phyloP scores from a whole-genome alignment of 805 yeast genomes.

The Yamadazyma sp. region DNA sequence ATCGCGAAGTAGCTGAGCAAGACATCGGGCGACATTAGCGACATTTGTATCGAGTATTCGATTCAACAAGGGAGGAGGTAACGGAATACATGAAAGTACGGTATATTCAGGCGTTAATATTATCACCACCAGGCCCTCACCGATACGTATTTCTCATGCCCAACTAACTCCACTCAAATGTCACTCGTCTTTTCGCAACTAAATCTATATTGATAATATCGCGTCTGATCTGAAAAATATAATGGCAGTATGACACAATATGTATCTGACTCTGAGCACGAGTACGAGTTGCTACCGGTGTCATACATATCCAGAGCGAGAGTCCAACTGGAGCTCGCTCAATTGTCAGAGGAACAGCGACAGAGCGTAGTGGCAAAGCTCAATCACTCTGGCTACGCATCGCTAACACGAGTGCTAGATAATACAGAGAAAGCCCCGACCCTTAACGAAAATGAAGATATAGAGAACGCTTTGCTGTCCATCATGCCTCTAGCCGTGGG shows the following conservation, averaged over 20 bases:
- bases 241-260: slow-evolving; percentile 13
- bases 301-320: slow-evolving; percentile 9
- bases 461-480: slow-evolving; percentile 13
- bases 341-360: background rate
- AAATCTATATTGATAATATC: background rate
- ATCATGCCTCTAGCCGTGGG: slow-evolving; percentile 10
- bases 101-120: too few relatives aligned
- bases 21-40: too few relatives aligned
- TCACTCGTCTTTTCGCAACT: slow-evolving; percentile 3
- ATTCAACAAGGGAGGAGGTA: too few relatives aligned
- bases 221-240: slow-evolving; percentile 6
- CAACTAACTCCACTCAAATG: background rate
- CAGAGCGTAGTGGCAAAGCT: background rate
- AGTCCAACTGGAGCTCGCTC: slow-evolving; percentile 3
- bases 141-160: too few relatives aligned
- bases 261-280: slow-evolving; percentile 33
- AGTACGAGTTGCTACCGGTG: slow-evolving; percentile 15
- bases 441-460: slow-evolving; percentile 8
- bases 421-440: background rate
- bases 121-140: too few relatives aligned
- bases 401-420: background rate
- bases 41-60: too few relatives aligned
- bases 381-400: background rate
- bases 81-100: too few relatives aligned
- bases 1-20: too few relatives aligned